Evolutionary conservation across 805 yeast species (phyloP).

Genomic region (Candida ulmi): DNA sequence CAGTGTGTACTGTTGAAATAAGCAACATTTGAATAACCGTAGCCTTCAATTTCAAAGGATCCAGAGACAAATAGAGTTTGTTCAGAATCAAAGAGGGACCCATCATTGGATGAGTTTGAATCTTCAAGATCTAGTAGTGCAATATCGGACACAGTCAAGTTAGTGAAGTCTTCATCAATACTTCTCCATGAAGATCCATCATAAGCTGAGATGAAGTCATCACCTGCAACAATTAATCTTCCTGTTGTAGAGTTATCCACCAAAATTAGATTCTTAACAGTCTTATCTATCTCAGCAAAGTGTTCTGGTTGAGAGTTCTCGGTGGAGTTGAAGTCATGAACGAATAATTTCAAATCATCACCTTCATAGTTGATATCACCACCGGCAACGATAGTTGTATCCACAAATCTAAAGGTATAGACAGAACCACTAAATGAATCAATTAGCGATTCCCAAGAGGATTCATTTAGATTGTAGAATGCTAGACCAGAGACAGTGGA

Average conservation of each 20-base stretch:
- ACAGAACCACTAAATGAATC: constrained; percentile 45
- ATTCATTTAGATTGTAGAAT: constrained; percentile 47
- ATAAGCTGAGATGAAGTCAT: constrained; percentile 28
- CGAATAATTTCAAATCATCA: constrained; percentile 36
- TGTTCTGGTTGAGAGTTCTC: constrained; percentile 21
- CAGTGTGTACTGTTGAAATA: constrained; percentile 60
- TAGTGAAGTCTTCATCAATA: constrained; percentile 32
- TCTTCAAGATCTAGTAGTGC: constrained; percentile 33
- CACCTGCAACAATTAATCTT: constrained; percentile 37
- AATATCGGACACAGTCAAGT: constrained; percentile 40
- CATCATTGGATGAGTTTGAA: constrained; percentile 25
- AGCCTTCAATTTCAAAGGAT: constrained; percentile 36
- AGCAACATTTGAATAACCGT: constrained; percentile 58
- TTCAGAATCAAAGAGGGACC: constrained; percentile 36
- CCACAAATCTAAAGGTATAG: constrained; percentile 44
- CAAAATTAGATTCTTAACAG: constrained; percentile 37
- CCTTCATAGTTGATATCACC: constrained; percentile 49
- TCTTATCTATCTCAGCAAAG: constrained; percentile 13
- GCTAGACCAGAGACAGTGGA: constrained; percentile 60
- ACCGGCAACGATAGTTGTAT: constrained; percentile 36
- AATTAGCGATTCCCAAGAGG: constrained; percentile 46
- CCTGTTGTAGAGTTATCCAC: constrained; percentile 40
- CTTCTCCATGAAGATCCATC: constrained; percentile 45
- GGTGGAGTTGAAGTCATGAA: constrained; percentile 46
- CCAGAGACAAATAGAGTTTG: constrained; percentile 57